phyloP scores from a whole-genome alignment of 768 basidiomycete species.

The Macrolepiota dolichaula region DNA sequence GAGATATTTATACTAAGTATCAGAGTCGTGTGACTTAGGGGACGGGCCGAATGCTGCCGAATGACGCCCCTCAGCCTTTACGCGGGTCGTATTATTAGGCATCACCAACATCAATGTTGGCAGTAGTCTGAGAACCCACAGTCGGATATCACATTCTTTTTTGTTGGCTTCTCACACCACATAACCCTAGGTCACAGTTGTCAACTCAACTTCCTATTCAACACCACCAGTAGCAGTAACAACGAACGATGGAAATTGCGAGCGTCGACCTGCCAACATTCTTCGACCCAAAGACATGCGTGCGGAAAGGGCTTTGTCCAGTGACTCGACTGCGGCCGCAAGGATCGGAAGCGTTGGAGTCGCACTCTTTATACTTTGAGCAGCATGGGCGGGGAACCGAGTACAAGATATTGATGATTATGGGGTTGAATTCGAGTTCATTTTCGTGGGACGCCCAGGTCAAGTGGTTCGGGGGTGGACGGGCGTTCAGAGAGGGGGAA shows the following conservation, averaged over 20 bases:
- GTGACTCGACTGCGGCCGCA: constrained; percentile 51
- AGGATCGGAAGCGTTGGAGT: constrained; percentile 46
- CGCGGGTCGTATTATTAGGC: no score
- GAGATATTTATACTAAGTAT: no score
- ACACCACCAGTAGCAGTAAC: no score
- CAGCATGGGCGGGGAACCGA: constrained; percentile 59
- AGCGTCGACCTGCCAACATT: constrained; percentile 33
- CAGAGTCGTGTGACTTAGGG: no score
- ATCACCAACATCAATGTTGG: no score
- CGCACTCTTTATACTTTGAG: constrained; percentile 78
- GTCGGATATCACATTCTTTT: no score
- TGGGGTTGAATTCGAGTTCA: constrained; percentile 69
- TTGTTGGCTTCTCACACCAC: no score
- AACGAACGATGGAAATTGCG: constrained; percentile 1
- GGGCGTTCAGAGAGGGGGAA: constrained; percentile 17
- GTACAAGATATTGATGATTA: constrained; percentile 68
- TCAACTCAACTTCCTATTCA: no score
- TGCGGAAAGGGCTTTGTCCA: constrained; percentile 73
- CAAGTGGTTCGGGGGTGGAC: constrained; percentile 46
- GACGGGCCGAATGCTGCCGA: no score
- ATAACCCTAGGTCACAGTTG: no score
- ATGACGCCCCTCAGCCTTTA: no score
- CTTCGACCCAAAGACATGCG: constrained; percentile 60
- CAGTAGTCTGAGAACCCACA: no score
- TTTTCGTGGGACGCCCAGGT: constrained; percentile 69